Percentiles rank a stretch among this genome's conserved stretches.
phyloP scores from a whole-genome alignment of 2,329 filamentous ascomycete genomes.

The Sclerotinia trifoliorum region DNA sequence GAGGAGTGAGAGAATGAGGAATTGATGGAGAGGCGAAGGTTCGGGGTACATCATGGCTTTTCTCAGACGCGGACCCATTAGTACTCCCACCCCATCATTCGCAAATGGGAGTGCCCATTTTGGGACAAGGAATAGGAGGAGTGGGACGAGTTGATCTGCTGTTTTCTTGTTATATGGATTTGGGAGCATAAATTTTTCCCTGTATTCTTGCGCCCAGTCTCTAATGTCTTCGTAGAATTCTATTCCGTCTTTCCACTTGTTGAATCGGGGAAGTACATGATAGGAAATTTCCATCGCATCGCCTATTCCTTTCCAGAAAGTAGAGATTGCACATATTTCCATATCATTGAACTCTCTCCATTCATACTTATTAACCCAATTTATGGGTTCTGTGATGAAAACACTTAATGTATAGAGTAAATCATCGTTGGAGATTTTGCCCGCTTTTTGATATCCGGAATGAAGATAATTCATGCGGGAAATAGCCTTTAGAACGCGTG shows the following conservation, averaged over 20 bases:
- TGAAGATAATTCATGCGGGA: slow-evolving; percentile 66
- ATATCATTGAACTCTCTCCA: slow-evolving; percentile 67
- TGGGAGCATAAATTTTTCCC: slow-evolving; percentile 57
- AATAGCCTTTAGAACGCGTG: slow-evolving; percentile 51
- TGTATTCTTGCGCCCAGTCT: slow-evolving; percentile 55
- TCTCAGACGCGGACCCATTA: slow-evolving; percentile 64
- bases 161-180: slow-evolving; percentile 49
- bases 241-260: slow-evolving; percentile 49
- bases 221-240: slow-evolving; percentile 52
- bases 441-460: slow-evolving; percentile 53
- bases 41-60: slow-evolving; percentile 58
- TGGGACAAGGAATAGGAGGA: slow-evolving; percentile 59
- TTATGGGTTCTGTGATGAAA: slow-evolving; percentile 63
- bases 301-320: slow-evolving; percentile 69
- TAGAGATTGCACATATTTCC: slow-evolving; percentile 65
- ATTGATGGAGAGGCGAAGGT: slow-evolving; percentile 43
- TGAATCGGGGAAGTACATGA: not conserved
- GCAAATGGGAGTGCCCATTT: slow-evolving; percentile 47
- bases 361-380: slow-evolving; percentile 65
- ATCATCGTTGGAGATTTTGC: slow-evolving; percentile 60
- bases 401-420: slow-evolving; percentile 65
- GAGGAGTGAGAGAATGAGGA: slow-evolving; percentile 50
- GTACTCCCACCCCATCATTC: slow-evolving; percentile 51
- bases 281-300: slow-evolving; percentile 67
- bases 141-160: slow-evolving; percentile 58